These are phyloP conservation scores for Hygrophorus russula DNA, from an alignment of 768 basidiomycete genomes.

Conservation along the genomic window DNA sequence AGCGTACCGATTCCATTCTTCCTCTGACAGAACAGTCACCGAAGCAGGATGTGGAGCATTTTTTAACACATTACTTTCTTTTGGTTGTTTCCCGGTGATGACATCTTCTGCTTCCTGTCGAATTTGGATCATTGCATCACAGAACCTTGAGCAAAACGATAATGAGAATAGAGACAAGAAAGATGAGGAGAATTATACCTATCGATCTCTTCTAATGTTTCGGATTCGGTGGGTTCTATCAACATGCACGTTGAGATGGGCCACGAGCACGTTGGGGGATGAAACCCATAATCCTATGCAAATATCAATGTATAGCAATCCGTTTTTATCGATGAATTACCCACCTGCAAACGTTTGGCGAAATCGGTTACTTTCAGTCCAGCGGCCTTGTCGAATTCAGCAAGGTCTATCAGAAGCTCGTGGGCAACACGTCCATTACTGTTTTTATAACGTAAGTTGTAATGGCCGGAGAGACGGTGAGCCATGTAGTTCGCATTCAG, in stretches of 20 bases:
- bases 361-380: constrained; percentile 93
- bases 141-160: constrained; percentile 50
- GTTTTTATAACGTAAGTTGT: constrained; percentile 84
- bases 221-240: constrained; percentile 96
- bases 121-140: constrained; percentile 97
- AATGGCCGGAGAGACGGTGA: constrained; percentile 70
- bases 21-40: constrained; percentile 57
- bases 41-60: constrained; percentile 91
- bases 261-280: constrained; percentile 98
- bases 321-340: not conserved
- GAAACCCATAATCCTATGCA: constrained; percentile 80
- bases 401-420: constrained; percentile 89
- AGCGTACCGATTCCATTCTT: constrained; percentile 77
- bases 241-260: constrained; percentile 95
- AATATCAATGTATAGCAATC: not conserved
- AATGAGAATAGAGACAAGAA: not conserved
- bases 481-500: constrained; percentile 98
- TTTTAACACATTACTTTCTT: constrained; percentile 83
- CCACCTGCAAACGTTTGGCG: constrained; percentile 86
- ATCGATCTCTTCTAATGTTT: constrained; percentile 88
- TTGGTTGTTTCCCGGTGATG: constrained; percentile 76
- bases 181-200: constrained; percentile 29
- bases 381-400: constrained; percentile 85
- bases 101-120: constrained; percentile 86
- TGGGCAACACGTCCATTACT: constrained; percentile 88